These are phyloP conservation scores for Lophiostoma macrostomum DNA, from an alignment of 495 filamentous ascomycete genomes.

Conservation along the genomic window DNA sequence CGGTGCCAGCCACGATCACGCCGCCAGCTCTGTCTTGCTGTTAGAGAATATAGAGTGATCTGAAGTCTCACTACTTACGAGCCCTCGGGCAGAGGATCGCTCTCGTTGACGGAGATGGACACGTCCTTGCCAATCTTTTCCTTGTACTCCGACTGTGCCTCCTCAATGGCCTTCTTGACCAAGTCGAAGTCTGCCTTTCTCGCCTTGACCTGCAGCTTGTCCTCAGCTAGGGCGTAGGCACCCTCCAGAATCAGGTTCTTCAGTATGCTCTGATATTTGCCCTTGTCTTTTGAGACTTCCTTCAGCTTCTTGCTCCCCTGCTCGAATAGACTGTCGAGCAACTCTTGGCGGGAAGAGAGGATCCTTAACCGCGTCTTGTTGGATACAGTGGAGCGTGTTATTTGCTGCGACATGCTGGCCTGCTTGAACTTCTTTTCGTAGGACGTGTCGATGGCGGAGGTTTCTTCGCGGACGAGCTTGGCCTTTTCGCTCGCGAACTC, in stretches of 20 bases:
- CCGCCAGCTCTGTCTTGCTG: conserved; percentile 67
- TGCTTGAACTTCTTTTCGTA: conserved; percentile 99
- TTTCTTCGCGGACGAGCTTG: conserved; percentile 94
- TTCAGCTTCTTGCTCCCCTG: conserved; percentile 64
- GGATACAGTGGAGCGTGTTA: conserved; percentile 85
- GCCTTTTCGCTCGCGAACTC: conserved; percentile 98
- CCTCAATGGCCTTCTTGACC: conserved; percentile 69
- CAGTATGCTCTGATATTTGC: conserved; percentile 68
- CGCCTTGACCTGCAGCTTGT: conserved; percentile 65
- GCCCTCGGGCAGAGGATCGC: conserved; percentile 73
- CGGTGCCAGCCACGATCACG: conserved; percentile 70
- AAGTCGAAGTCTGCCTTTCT: conserved; percentile 75
- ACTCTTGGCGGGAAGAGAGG: conserved; percentile 77
- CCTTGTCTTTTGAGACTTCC: conserved; percentile 61
- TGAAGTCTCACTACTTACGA: conserved; percentile 60
- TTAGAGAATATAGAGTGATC: conserved; percentile 3
- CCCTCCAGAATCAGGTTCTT: conserved; percentile 86
- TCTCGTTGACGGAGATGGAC: conserved; percentile 70
- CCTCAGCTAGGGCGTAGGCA: conserved; percentile 80
- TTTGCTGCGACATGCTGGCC: conserved; percentile 94
- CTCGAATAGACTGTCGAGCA: conserved; percentile 91
- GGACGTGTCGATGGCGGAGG: conserved; percentile 78
- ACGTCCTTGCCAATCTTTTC: conserved; percentile 62
- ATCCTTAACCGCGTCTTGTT: conserved; percentile 93
- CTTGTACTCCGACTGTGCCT: conserved; percentile 78